A percentile compares a stretch with the other conserved stretches of the same genome.
phyloP scores from a whole-genome alignment of 2,329 filamentous ascomycete genomes.

The Emmonsiellopsis sp. region DNA sequence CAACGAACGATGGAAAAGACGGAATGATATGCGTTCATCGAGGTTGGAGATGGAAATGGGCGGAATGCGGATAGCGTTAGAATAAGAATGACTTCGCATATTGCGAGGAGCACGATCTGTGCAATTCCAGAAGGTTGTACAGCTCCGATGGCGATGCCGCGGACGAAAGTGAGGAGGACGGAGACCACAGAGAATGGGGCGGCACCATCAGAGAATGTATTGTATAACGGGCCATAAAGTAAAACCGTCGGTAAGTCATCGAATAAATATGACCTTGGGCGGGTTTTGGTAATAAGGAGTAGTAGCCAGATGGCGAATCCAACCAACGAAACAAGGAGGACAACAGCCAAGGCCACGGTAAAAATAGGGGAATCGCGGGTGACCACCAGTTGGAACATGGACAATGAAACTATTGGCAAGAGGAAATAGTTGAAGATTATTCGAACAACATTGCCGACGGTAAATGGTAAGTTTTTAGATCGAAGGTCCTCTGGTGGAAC shows the following conservation, averaged over 20 bases:
- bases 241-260: slow-evolving; percentile 87
- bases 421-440: slow-evolving; percentile 90
- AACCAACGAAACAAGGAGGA: slow-evolving; percentile 64
- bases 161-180: slow-evolving; percentile 71
- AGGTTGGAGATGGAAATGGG: slow-evolving; percentile 82
- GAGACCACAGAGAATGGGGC: slow-evolving; percentile 84
- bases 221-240: slow-evolving; percentile 87
- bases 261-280: slow-evolving; percentile 78
- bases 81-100: slow-evolving; percentile 86
- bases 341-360: slow-evolving; percentile 62
- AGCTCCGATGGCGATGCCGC: slow-evolving; percentile 83
- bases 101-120: slow-evolving; percentile 82
- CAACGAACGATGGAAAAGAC: slow-evolving; percentile 73
- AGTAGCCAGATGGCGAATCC: slow-evolving; percentile 71
- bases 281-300: slow-evolving; percentile 67
- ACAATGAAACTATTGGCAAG: slow-evolving; percentile 74
- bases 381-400: slow-evolving; percentile 83
- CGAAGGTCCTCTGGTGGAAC: slow-evolving; percentile 78
- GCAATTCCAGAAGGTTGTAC: slow-evolving; percentile 88
- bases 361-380: slow-evolving; percentile 57
- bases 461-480: slow-evolving; percentile 85
- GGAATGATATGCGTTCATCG: slow-evolving; percentile 94
- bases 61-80: slow-evolving; percentile 81
- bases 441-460: slow-evolving; percentile 66
- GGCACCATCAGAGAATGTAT: slow-evolving; percentile 91